Base-by-base conservation (phyloP, 1,284 basidiomycete species). In the Rhodotorula sp. region DNA sequence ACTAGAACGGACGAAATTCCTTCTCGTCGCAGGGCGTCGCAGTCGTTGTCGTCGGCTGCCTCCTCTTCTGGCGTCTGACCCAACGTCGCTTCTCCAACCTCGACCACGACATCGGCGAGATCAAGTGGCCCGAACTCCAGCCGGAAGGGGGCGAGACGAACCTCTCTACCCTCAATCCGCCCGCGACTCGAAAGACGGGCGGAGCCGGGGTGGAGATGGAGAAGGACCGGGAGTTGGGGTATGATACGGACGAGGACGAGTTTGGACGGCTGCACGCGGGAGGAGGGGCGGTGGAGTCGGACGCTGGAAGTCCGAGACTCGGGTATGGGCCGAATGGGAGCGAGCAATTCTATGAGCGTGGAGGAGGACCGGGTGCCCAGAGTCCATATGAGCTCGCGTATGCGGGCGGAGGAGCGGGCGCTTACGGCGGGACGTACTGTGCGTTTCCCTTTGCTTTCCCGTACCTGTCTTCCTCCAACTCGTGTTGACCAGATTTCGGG, bases 111-210 rank as follows among this genome's bases (percentile, higher is more conserved):
- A 57, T 65, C 36, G 73, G 68, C 59, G 72, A 72, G 15, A 76
- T 78, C 51, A 68, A 69, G 46, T 78, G 77, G 77, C 77, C 77
- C 6, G 74, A 77, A 59, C 64, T 78, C 24, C 68, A 75, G 52
- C 70, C 66, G 9, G 66, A 73, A 20, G 74, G 70, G 11, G 61
- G 68, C 13, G 66, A 58, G 24, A 29, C 66, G 1, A 62, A 63
- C 15, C 29, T 70, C 20, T 32, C 67, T 47, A 76, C 76, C 8
- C 61, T 78, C 22, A 77, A 77, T 36, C 77, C 77, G n/a, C 64
- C 71, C n/a, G 74, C 69, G 7, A 77, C 77, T 46, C 56, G 75
- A 3, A 57, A 72, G 24, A 72, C 74, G 15, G 70, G 75, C 32
- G 67, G 74, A 0, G 76, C 74, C 11, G 76, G 75, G 15, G 51